These are phyloP conservation scores for Asterella californica DNA, from an alignment of 225 moss, liverwort and hornwort genomes.

Conservation along the genomic window DNA sequence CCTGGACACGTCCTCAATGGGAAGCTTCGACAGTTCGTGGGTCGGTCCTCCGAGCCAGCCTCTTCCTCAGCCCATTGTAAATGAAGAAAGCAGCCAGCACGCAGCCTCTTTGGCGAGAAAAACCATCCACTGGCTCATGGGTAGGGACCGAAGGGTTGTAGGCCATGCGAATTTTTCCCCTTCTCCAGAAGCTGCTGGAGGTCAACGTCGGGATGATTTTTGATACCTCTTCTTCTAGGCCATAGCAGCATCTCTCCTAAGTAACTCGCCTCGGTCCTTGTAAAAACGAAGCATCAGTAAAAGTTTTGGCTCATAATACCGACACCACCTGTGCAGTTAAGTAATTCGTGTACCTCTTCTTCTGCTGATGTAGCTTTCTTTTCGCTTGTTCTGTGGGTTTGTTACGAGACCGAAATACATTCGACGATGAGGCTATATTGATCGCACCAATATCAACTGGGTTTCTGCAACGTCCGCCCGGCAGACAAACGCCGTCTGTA, in stretches of 20 bases:
- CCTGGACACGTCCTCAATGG: slow-evolving; percentile 36
- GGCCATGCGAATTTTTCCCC: slow-evolving; percentile 44
- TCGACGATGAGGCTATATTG: too few relatives aligned
- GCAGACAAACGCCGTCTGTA: too few relatives aligned
- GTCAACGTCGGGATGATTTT: slow-evolving; percentile 10
- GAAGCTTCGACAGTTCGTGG: slow-evolving; percentile 40
- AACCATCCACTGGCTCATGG: slow-evolving; percentile 53
- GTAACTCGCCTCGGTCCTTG: slow-evolving; percentile 2
- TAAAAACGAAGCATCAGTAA: background rate
- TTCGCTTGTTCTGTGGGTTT: too few relatives aligned
- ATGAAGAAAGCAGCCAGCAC: slow-evolving; percentile 30
- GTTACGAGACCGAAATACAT: too few relatives aligned
- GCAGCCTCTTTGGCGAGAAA: slow-evolving; percentile 43
- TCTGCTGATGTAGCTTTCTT: too few relatives aligned
- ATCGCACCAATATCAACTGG: too few relatives aligned
- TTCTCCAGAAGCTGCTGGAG: slow-evolving; percentile 19
- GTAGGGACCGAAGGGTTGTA: slow-evolving; percentile 46
- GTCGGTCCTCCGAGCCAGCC: slow-evolving; percentile 22
- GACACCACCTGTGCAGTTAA: too few relatives aligned
- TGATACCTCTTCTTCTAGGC: background rate
- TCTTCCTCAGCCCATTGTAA: slow-evolving; percentile 4
- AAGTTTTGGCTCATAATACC: slow-evolving; percentile 1
- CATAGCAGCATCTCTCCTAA: background rate
- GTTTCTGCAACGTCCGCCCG: too few relatives aligned
- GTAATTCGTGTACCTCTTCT: too few relatives aligned